A percentile compares a stretch with the other conserved stretches of the same genome.
phyloP scores from a whole-genome alignment of 106 monocot species.

The Platanthera guangdongensis region DNA sequence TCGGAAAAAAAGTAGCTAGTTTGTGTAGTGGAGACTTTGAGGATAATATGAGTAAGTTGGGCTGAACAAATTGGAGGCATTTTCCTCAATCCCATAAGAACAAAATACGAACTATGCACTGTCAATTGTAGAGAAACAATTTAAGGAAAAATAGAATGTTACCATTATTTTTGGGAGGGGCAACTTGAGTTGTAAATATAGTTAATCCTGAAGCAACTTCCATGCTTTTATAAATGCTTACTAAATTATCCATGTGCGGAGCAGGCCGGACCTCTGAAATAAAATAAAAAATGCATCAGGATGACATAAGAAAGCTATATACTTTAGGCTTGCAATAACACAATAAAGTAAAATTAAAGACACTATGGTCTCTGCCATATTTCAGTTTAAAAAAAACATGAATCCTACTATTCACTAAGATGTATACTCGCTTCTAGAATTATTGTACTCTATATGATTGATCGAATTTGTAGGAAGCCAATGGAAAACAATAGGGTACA shows the following conservation, averaged over 20 bases:
- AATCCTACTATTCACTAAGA: no score
- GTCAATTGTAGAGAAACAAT: neutral
- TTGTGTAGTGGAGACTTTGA: neutral
- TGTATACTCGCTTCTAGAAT: no score
- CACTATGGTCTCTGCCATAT: no score
- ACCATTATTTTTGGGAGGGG: conserved; percentile 38
- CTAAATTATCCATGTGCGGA: conserved; percentile 92
- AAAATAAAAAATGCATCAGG: neutral
- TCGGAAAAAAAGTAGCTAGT: neutral
- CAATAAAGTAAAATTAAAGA: neutral
- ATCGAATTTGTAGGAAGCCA: no score
- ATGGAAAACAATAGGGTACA: no score
- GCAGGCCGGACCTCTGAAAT: conserved; percentile 73
- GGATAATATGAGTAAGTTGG: no score
- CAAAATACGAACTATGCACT: neutral
- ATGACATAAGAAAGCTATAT: neutral
- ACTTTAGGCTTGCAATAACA: neutral
- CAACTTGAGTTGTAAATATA: conserved; percentile 51
- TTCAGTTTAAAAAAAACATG: no score
- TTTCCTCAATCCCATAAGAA: neutral
- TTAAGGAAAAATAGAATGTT: conserved; percentile 1
- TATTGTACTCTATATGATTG: no score
- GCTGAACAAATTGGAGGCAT: neutral
- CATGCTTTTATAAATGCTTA: conserved; percentile 82
- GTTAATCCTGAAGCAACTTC: conserved; percentile 55